These are phyloP conservation scores for Schizochytrium sp. DNA, from an alignment of 108 stramenopile genomes.

Conservation along the genomic window DNA sequence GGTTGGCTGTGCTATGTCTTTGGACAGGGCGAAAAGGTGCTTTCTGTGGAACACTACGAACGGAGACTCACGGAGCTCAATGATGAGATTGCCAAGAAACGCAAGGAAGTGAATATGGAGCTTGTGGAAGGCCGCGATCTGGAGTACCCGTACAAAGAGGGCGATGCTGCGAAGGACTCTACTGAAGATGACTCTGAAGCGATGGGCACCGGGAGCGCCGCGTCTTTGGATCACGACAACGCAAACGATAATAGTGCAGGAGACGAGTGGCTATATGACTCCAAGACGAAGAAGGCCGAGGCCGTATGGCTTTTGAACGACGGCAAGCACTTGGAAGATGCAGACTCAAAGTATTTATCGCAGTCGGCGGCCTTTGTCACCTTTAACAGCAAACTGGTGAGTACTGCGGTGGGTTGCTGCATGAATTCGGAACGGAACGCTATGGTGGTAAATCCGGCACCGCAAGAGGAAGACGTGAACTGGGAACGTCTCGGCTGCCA, in stretches of 20 bases:
- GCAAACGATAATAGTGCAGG: not conserved
- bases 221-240: too few species aligned
- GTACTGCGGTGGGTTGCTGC: not conserved
- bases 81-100: not conserved
- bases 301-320: not conserved
- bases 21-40: not conserved
- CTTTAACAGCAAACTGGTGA: not conserved
- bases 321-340: too few species aligned
- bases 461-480: not conserved
- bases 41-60: not conserved
- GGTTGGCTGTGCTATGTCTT: not conserved
- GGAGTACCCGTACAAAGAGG: not conserved
- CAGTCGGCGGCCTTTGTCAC: slow-evolving; percentile 10
- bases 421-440: not conserved
- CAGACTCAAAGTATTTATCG: not conserved
- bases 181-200: not conserved
- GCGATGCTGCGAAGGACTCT: not conserved
- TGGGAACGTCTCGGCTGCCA: not conserved
- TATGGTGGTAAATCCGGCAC: not conserved
- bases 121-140: not conserved
- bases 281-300: not conserved
- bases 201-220: not conserved
- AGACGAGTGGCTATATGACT: not conserved
- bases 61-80: not conserved
- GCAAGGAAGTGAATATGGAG: not conserved